phyloP scores from a whole-genome alignment of 805 yeast species.

The Geotrichum ghanense region DNA sequence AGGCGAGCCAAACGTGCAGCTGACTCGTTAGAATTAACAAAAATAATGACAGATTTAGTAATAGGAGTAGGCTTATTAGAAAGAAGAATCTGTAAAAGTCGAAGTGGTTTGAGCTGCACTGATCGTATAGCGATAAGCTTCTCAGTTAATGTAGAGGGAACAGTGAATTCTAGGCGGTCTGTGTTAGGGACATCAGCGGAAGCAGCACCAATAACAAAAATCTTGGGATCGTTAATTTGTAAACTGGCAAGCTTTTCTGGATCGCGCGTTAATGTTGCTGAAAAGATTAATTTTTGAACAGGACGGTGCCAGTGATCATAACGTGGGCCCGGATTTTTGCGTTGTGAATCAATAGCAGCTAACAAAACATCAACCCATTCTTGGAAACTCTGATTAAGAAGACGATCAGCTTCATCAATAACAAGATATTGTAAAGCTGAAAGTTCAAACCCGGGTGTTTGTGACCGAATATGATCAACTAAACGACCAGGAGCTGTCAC shows the following conservation, averaged over 20 bases:
- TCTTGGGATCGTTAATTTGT: constrained; percentile 56
- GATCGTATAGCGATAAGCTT: constrained; percentile 22
- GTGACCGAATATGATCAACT: constrained; percentile 39
- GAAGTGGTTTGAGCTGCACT: constrained; percentile 54
- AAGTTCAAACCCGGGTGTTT: constrained; percentile 34
- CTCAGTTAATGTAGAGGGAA: constrained; percentile 29
- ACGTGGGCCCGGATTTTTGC: constrained; percentile 4
- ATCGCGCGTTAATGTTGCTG: constrained; percentile 91
- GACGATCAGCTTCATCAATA: constrained; percentile 89
- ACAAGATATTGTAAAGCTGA: constrained; percentile 50
- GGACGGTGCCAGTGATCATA: constrained; percentile 21
- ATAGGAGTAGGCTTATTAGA: constrained; percentile 16
- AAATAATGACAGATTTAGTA: constrained; percentile 39
- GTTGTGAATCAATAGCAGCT: constrained; percentile 12
- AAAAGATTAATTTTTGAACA: constrained; percentile 63
- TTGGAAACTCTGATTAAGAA: constrained; percentile 89
- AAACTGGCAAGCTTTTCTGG: constrained; percentile 74
- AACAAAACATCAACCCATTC: constrained; percentile 64
- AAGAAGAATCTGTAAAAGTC: constrained; percentile 44
- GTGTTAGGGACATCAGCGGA: constrained; percentile 1
- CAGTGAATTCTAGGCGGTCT: constrained; percentile 21
- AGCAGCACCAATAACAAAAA: constrained; percentile 54
- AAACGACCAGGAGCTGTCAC: constrained; percentile 76
- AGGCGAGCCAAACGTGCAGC: constrained; percentile 69
- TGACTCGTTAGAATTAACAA: constrained; percentile 74